Percentiles rank a stretch among this genome's conserved stretches.
Conservation (phyloP, 176 grass and related monocot genomes). For the Miscanthus lutarioriparius region DNA sequence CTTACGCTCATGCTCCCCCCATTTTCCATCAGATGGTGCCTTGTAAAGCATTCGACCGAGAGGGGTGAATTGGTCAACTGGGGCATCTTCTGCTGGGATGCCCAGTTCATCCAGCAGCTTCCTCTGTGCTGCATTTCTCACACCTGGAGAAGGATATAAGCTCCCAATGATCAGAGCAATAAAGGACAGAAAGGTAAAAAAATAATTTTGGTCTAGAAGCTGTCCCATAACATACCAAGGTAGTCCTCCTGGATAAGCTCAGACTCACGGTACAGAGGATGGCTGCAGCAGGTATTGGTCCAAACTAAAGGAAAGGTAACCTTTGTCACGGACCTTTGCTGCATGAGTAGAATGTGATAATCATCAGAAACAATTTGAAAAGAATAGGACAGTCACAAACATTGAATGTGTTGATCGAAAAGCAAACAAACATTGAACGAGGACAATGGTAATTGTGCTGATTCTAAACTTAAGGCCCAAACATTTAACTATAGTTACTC, state of each 20-base stretch:
- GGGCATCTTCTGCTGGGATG: slow-evolving; percentile 74
- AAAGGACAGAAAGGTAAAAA: neutral
- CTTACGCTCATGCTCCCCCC: slow-evolving; percentile 93
- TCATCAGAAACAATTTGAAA: neutral
- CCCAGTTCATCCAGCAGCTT: slow-evolving; percentile 92
- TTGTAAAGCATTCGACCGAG: slow-evolving; percentile 95
- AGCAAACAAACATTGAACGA: neutral
- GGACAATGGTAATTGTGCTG: slow-evolving; percentile 3
- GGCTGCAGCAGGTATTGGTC: slow-evolving; percentile 98
- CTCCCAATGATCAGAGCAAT: neutral
- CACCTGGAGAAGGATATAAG: slow-evolving; percentile 45
- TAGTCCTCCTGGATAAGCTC: slow-evolving; percentile 88
- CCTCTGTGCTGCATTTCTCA: slow-evolving; percentile 93
- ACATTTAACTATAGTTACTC: neutral
- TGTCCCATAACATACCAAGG: slow-evolving; percentile 54
- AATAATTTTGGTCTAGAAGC: neutral
- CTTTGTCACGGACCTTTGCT: slow-evolving; percentile 94
- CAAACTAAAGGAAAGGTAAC: slow-evolving; percentile 97
- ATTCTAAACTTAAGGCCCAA: neutral
- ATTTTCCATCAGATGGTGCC: slow-evolving; percentile 92
- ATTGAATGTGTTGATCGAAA: neutral
- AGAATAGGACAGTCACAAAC: neutral
- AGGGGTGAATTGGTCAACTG: slow-evolving; percentile 80
- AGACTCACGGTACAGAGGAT: slow-evolving; percentile 94
- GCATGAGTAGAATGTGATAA: slow-evolving; percentile 28